Percentiles rank a stretch among this genome's conserved stretches.
Evolutionary conservation across 352 stramenopile genomes (phyloP).

Genomic region (Pythium aquatile): DNA sequence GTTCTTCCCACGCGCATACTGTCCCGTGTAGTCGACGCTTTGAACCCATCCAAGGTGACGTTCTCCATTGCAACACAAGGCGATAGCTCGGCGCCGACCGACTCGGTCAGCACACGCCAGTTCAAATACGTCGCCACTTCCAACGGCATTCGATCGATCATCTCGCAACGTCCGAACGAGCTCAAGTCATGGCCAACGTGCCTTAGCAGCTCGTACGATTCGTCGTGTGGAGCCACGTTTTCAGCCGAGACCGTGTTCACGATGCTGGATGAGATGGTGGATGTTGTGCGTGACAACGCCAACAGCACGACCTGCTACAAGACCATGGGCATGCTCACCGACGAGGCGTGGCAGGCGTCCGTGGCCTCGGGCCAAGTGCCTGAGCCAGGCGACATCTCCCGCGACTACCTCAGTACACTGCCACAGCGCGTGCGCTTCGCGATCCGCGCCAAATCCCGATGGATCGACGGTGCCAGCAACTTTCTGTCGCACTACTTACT

Average conservation of each 20-base stretch:
- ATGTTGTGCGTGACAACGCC: slow-evolving; percentile 22
- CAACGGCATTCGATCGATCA: slow-evolving; percentile 24
- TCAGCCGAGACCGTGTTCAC: slow-evolving; percentile 15
- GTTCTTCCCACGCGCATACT: slow-evolving; percentile 19
- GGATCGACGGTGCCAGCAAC: slow-evolving; percentile 27
- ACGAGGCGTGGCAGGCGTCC: slow-evolving; percentile 7
- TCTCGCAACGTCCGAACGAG: slow-evolving; percentile 16
- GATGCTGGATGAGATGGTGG: slow-evolving; percentile 28
- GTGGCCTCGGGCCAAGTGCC: not conserved
- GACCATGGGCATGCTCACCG: slow-evolving; percentile 24
- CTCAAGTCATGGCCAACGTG: slow-evolving; percentile 19
- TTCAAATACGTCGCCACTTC: slow-evolving; percentile 30
- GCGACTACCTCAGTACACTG: slow-evolving; percentile 24
- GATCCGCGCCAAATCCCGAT: slow-evolving; percentile 28
- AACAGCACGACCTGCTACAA: slow-evolving; percentile 30
- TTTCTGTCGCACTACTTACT: slow-evolving; percentile 30
- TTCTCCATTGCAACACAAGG: slow-evolving; percentile 11
- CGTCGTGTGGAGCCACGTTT: slow-evolving; percentile 2
- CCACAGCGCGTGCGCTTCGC: slow-evolving; percentile 30
- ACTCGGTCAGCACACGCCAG: slow-evolving; percentile 10
- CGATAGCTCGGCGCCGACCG: not conserved
- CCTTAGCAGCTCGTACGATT: slow-evolving; percentile 18
- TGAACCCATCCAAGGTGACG: not conserved
- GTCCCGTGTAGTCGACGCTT: not conserved
- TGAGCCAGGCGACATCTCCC: slow-evolving; percentile 8